Conservation (phyloP, 768 basidiomycete genomes). For the Steccherinum ochraceum region DNA sequence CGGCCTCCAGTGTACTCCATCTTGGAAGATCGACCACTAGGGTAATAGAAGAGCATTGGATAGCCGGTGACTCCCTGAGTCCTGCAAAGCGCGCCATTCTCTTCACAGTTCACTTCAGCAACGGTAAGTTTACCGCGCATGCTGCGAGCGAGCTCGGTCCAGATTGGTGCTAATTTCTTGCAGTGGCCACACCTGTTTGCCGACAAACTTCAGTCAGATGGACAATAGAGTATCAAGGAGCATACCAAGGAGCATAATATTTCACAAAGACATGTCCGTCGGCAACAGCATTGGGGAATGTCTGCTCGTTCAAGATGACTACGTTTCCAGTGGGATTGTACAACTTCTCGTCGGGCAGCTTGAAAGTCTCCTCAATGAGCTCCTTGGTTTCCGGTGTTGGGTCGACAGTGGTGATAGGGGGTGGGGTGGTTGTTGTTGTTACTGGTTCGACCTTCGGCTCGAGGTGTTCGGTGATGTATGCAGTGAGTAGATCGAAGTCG, state of each 20-base stretch:
- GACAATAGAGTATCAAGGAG: slow-evolving; percentile 3
- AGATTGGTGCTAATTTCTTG: slow-evolving; percentile 84
- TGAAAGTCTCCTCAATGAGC: not conserved
- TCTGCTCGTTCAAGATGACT: slow-evolving; percentile 35
- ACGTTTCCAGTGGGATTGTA: slow-evolving; percentile 36
- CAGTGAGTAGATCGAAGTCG: slow-evolving; percentile 44
- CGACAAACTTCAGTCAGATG: no score
- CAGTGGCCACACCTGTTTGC: slow-evolving; percentile 97
- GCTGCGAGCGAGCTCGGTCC: slow-evolving; percentile 64
- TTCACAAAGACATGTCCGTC: slow-evolving; percentile 58
- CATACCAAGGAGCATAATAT: slow-evolving; percentile 88
- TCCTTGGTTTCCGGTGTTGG: no score
- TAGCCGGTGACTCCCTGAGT: slow-evolving; percentile 68
- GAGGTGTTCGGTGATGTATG: slow-evolving; percentile 46
- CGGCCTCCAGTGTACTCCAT: slow-evolving; percentile 75
- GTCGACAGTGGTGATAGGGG: slow-evolving; percentile 24
- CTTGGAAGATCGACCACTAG: slow-evolving; percentile 33
- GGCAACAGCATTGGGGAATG: slow-evolving; percentile 37
- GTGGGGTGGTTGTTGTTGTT: slow-evolving; percentile 21
- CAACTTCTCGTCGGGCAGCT: slow-evolving; percentile 2
- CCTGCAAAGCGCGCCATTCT: slow-evolving; percentile 58
- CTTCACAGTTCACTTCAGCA: slow-evolving; percentile 88
- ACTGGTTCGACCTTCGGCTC: slow-evolving; percentile 16
- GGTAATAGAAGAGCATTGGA: slow-evolving; percentile 74
- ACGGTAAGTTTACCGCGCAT: slow-evolving; percentile 71